Percentiles rank a stretch among this genome's conserved stretches.
These are phyloP conservation scores for Podaxis mareebaensis DNA, from an alignment of 768 basidiomycete species.

Conservation along the genomic window DNA sequence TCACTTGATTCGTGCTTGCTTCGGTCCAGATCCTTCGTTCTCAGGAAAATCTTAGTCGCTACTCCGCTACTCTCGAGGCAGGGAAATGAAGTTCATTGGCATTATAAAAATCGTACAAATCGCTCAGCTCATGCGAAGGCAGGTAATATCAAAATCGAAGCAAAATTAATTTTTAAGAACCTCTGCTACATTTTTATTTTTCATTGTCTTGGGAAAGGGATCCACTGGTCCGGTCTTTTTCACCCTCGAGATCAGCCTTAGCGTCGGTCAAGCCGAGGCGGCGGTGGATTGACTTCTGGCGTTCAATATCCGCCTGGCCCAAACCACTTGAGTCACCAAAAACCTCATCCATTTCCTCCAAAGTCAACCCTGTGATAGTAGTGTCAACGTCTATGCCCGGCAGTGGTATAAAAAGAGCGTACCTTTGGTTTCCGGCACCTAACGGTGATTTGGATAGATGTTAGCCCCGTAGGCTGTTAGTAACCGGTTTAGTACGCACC, in stretches of 20 bases:
- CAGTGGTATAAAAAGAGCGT: constrained; percentile 22
- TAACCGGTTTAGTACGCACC: constrained; percentile 34
- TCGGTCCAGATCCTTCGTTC: background rate
- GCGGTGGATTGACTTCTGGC: constrained; percentile 51
- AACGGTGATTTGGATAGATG: background rate
- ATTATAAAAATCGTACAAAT: background rate
- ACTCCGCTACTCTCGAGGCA: background rate
- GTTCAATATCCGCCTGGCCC: constrained; percentile 54
- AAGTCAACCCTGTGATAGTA: constrained; percentile 42
- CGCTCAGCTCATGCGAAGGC: background rate
- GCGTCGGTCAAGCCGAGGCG: constrained; percentile 56
- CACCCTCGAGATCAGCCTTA: constrained; percentile 18
- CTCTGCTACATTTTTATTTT: background rate
- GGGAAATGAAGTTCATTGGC: constrained; percentile 1
- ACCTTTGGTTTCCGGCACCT: constrained; percentile 77
- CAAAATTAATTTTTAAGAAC: background rate
- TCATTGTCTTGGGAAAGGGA: constrained; percentile 13
- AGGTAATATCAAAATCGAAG: background rate
- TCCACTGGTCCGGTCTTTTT: constrained; percentile 23
- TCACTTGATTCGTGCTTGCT: background rate
- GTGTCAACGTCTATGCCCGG: background rate
- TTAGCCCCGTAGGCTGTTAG: constrained; percentile 7
- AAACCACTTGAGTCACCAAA: constrained; percentile 61
- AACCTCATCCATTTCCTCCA: constrained; percentile 81
- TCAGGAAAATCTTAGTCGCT: background rate